Percentiles rank a stretch among this genome's conserved stretches.
Evolutionary conservation across 352 stramenopile genomes (phyloP).

Genomic region (Blastocystis sp.): DNA sequence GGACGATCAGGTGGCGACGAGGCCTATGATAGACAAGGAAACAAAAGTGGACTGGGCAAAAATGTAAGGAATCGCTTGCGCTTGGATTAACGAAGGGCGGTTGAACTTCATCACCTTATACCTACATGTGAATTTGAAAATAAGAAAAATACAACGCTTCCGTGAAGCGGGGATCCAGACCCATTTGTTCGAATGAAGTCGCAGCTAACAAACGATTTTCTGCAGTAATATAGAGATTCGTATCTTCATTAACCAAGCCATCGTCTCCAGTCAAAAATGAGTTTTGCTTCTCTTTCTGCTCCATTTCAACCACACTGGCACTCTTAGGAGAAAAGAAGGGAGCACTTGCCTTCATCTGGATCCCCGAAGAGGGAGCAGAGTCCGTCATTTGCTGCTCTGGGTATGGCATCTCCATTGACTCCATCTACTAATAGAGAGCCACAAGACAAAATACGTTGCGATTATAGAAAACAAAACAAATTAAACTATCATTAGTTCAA

Average conservation of each 20-base stretch:
- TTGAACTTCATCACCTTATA: conserved; percentile 55
- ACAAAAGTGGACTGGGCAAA: background rate
- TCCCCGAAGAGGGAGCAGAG: background rate
- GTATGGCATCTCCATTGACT: too few species aligned
- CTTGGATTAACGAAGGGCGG: conserved; percentile 55
- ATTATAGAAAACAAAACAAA: background rate
- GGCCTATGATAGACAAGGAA: conserved; percentile 1
- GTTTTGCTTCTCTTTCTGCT: background rate
- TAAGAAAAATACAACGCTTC: background rate
- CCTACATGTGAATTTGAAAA: background rate
- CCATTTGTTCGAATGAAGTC: conserved; percentile 48
- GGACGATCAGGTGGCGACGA: conserved; percentile 31
- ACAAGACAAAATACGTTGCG: too few species aligned
- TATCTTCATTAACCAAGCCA: conserved; percentile 13
- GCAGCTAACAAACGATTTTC: conserved; percentile 47
- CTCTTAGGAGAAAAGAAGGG: background rate
- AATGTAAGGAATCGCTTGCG: conserved; percentile 60
- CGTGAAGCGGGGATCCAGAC: conserved; percentile 36
- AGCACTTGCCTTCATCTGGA: conserved; percentile 27
- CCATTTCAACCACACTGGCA: background rate
- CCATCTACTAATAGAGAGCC: too few species aligned
- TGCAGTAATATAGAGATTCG: background rate
- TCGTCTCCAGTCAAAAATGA: background rate
- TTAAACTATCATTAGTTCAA: conserved; percentile 48
- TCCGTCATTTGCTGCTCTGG: too few species aligned